These are phyloP conservation scores for Macrophomina pseudophaseolina DNA, from an alignment of 2,329 filamentous ascomycete genomes.

Conservation along the genomic window DNA sequence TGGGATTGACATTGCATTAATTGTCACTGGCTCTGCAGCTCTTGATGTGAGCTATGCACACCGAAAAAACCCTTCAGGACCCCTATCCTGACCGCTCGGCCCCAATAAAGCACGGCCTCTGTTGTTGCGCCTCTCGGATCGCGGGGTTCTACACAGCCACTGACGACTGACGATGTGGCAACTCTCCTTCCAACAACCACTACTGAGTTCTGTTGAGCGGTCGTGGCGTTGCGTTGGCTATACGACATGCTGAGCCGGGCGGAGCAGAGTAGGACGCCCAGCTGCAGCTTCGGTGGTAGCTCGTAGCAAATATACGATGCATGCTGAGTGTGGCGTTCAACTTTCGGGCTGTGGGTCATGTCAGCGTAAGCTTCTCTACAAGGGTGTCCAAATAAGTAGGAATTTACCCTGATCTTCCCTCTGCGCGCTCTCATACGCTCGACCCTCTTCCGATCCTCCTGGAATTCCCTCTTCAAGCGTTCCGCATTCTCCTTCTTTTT, in stretches of 20 bases:
- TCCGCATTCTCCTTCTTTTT: conserved; percentile 76
- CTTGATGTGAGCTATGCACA: neutral
- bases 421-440: conserved; percentile 71
- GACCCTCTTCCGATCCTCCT: conserved; percentile 76
- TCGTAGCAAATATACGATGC: neutral
- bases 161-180: conserved; percentile 14
- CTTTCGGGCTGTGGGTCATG: conserved; percentile 20
- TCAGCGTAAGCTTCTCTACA: conserved; percentile 8
- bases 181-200: neutral
- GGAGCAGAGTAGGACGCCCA: neutral
- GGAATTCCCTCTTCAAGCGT: conserved; percentile 72
- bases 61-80: neutral
- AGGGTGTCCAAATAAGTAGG: neutral
- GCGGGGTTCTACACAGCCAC: conserved; percentile 21
- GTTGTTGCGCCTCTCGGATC: conserved; percentile 15
- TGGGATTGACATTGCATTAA: neutral
- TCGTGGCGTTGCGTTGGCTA: neutral
- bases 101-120: conserved; percentile 21
- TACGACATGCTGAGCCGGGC: neutral
- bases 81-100: conserved; percentile 21
- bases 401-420: conserved; percentile 31
- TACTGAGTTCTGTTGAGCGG: neutral
- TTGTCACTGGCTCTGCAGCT: neutral
- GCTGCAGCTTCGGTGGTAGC: neutral
- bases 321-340: conserved; percentile 11